Conservation (phyloP, 2,329 filamentous ascomycete genomes). For the Fusarium nygamai region DNA sequence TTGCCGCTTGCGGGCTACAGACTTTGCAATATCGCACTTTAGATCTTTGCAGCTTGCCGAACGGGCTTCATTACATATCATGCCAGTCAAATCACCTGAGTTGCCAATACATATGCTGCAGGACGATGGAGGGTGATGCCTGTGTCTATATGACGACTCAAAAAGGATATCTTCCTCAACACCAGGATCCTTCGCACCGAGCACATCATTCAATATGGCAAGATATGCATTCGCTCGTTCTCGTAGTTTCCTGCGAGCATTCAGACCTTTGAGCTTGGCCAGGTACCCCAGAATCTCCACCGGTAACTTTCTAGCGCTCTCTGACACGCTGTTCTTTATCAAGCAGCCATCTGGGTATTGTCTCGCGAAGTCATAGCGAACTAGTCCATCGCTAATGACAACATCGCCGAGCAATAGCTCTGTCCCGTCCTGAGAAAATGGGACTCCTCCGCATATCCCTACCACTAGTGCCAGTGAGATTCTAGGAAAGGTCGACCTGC, state of each 20-base stretch:
- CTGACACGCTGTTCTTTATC: accelerated
- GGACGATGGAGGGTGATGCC: accelerated
- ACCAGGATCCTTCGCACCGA: accelerated
- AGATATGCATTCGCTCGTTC: background rate
- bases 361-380: background rate
- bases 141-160: background rate
- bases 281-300: background rate
- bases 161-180: background rate
- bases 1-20: accelerated
- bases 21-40: accelerated
- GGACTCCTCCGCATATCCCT: background rate
- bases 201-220: accelerated
- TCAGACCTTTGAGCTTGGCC: background rate
- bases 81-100: accelerated
- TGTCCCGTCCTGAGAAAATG: background rate
- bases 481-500: background rate
- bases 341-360: background rate
- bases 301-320: background rate
- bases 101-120: background rate
- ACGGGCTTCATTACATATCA: background rate
- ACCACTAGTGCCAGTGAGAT: background rate
- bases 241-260: background rate
- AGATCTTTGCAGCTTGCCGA: accelerated
- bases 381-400: background rate
- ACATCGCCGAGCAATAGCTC: background rate